Base-by-base conservation (phyloP, 2,329 filamentous ascomycete species). In the Rhytidhysteron rufulum region DNA sequence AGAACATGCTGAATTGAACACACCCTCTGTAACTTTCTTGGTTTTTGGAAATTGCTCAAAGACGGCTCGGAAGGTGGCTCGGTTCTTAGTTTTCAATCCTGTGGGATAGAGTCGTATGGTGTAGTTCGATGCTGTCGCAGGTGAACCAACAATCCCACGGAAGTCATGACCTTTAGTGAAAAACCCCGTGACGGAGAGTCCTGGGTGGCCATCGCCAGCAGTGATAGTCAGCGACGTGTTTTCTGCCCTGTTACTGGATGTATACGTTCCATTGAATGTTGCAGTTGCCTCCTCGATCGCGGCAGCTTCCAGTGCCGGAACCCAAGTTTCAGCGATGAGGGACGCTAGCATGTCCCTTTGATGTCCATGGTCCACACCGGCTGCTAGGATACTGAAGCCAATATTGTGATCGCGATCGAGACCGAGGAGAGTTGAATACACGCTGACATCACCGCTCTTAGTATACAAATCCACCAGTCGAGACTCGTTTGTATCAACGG, bases 381-480 rank as follows among this genome's bases (percentile, higher is more conserved):
- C 34, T 7, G 34, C 36, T 4, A 41, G 37, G 7, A 48, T 29
- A 11, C 20, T 37, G 31, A 34, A 43, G 21, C 45, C 43, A 18
- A 45, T 36, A 10, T 35, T 27, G 35, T 40, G 36, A 22, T 43
- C 45, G 1, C 37, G 31, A 17, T 39, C 38, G 11, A 47, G 35
- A 7, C 10, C 41, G 18, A 47, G 20, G 13, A 24, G 5, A 9
- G 35, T 11, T 20, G 34, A 19, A 31, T 44, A 49, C 8, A 37
- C 18, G n/a, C 38, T 36, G 6, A 47, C 4, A 35, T 47, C 37
- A 17, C 38, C 39, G 42, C 27, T 21, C 32, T 41, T 41, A 17
- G 34, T 39, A 27, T 42, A 39, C 22, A 73, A 60, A 48, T 73
- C 70, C 0, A 31, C 39, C 17, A 24, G 5, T 11, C 24, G 31